These are phyloP conservation scores for Epichloe aotearoae DNA, from an alignment of 2,329 filamentous ascomycete genomes.

Conservation along the genomic window DNA sequence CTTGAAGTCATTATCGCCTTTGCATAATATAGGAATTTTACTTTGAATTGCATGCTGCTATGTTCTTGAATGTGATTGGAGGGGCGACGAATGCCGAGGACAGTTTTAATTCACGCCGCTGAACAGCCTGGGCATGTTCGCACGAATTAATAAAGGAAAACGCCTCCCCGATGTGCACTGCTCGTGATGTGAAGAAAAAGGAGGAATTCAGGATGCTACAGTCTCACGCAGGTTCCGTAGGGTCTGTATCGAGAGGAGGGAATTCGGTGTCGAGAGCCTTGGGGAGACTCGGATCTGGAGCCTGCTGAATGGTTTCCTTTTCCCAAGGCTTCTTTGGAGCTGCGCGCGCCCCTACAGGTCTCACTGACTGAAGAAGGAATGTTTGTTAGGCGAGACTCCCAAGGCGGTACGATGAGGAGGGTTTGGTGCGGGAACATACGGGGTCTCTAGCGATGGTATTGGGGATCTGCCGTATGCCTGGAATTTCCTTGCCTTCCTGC, in stretches of 20 bases:
- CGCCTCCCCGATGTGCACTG: not conserved
- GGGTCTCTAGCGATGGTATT: constrained; percentile 62
- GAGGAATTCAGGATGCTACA: not conserved
- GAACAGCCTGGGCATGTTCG: not conserved
- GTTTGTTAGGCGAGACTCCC: not conserved
- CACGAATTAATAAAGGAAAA: not conserved
- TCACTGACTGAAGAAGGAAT: constrained; percentile 24
- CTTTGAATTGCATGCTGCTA: constrained; percentile 5
- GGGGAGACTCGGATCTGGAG: constrained; percentile 10
- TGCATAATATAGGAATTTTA: constrained; percentile 10
- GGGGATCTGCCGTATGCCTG: constrained; percentile 78
- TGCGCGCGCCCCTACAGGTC: constrained; percentile 32
- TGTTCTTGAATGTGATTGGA: not conserved
- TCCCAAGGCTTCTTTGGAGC: constrained; percentile 66
- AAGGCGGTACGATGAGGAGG: not conserved
- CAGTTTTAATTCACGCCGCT: not conserved
- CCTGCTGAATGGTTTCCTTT: constrained; percentile 28
- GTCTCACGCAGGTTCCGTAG: not conserved
- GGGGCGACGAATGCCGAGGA: not conserved
- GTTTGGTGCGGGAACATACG: constrained; percentile 27
- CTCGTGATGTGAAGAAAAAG: not conserved
- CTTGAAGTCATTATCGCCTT: constrained; percentile 9
- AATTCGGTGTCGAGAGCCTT: constrained; percentile 22
- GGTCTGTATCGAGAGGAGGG: constrained; percentile 20
- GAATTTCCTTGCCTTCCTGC: constrained; percentile 67